Evolutionary conservation across 495 filamentous ascomycete genomes (phyloP).

Genomic region (Neurospora discreta): DNA sequence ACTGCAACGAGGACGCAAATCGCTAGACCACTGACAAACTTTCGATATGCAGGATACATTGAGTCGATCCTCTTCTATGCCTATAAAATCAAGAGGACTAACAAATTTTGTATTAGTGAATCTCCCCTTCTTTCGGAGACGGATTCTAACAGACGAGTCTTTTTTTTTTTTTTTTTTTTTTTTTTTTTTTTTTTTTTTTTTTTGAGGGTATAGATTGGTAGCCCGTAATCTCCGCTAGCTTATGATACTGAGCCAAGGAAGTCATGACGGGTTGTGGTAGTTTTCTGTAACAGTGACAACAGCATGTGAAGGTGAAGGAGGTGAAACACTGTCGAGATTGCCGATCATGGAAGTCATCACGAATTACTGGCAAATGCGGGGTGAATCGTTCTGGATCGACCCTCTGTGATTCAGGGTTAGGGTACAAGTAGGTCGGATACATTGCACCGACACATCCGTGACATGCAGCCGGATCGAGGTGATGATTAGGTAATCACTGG

Average conservation of each 20-base stretch:
- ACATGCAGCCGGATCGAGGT: not conserved
- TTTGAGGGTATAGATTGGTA: too few relatives aligned
- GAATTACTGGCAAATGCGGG: not conserved
- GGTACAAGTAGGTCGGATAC: not conserved
- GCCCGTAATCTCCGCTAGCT: not conserved
- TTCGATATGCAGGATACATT: not conserved
- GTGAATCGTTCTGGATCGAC: not conserved
- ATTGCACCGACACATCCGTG: not conserved
- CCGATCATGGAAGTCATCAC: not conserved
- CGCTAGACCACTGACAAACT: not conserved
- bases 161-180: too few relatives aligned
- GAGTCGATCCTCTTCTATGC: not conserved
- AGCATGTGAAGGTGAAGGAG: not conserved
- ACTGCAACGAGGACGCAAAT: not conserved
- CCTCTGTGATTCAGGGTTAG: not conserved
- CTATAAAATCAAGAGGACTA: not conserved
- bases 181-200: too few relatives aligned
- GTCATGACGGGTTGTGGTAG: not conserved
- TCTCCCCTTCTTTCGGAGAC: not conserved
- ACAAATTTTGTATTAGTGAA: not conserved
- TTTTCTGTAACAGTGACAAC: not conserved
- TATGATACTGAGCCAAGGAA: not conserved
- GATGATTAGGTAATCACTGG: not conserved
- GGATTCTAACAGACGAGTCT: not conserved
- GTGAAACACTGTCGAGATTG: not conserved